phyloP scores from a whole-genome alignment of 805 yeast genomes.

The Candida jianshihensis region DNA sequence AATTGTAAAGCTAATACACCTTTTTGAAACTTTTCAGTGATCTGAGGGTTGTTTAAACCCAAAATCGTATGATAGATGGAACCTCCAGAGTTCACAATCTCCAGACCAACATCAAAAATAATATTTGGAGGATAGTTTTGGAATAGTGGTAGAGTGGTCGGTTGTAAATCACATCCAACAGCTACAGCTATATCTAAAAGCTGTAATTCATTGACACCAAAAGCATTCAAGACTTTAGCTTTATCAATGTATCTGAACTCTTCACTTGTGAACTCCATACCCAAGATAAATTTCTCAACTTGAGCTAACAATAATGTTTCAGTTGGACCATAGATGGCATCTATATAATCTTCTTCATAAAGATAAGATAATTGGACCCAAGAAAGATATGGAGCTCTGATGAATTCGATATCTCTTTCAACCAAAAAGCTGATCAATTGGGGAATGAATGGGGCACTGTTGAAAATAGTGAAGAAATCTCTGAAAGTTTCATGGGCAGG shows the following conservation, averaged over 20 bases:
- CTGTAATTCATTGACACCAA: conserved; percentile 55
- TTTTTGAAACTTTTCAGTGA: conserved; percentile 48
- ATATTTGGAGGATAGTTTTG: conserved; percentile 22
- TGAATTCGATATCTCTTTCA: conserved; percentile 49
- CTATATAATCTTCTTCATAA: conserved; percentile 47
- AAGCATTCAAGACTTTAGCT: conserved; percentile 48
- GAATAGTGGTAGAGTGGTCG: conserved; percentile 46
- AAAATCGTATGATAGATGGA: conserved; percentile 42
- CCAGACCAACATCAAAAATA: conserved; percentile 30
- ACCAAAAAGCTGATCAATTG: conserved; percentile 54
- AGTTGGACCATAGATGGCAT: conserved; percentile 78
- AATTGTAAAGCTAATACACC: conserved; percentile 64
- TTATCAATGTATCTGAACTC: conserved; percentile 66
- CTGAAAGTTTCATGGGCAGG: conserved; percentile 43
- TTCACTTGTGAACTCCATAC: conserved; percentile 58
- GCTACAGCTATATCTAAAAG: conserved; percentile 70
- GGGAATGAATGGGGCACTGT: conserved; percentile 41
- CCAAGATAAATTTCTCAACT: conserved; percentile 64
- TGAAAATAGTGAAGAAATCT: conserved; percentile 40
- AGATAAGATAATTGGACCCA: conserved; percentile 76
- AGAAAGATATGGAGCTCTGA: conserved; percentile 79
- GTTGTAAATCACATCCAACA: conserved; percentile 74
- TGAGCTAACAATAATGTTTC: conserved; percentile 60
- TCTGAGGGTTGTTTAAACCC: conserved; percentile 36
- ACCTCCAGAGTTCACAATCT: conserved; percentile 34